A percentile compares a stretch with the other conserved stretches of the same genome.
These are phyloP conservation scores for Coemansia sp. DNA, from an alignment of 192 early-diverging fungal species.

Conservation along the genomic window DNA sequence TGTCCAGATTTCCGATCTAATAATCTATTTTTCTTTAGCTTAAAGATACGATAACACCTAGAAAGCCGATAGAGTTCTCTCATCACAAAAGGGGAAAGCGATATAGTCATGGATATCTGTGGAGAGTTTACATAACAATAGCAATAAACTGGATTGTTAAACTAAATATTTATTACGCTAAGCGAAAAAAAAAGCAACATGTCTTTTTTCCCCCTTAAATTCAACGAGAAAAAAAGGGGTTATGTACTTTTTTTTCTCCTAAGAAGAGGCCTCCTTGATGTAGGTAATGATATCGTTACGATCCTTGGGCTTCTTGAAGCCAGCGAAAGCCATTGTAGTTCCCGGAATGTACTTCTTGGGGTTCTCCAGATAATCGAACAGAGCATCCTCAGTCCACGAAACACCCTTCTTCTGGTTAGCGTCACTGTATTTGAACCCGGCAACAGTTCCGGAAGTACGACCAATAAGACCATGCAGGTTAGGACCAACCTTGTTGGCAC, in stretches of 20 bases:
- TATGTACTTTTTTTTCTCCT: not conserved
- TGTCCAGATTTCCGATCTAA: too few species aligned
- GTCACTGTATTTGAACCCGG: slow-evolving; percentile 89
- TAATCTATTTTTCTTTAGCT: too few species aligned
- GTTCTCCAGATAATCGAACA: slow-evolving; percentile 97
- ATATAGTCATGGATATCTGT: too few species aligned
- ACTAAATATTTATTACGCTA: too few species aligned
- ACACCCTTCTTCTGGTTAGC: slow-evolving; percentile 88
- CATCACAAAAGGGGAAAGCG: too few species aligned
- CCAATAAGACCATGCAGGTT: slow-evolving; percentile 93
- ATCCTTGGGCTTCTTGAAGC: slow-evolving; percentile 68
- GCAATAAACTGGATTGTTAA: too few species aligned
- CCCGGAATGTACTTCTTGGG: slow-evolving; percentile 96
- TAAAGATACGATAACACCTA: too few species aligned
- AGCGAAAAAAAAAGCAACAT: too few species aligned
- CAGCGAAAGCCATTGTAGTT: slow-evolving; percentile 98
- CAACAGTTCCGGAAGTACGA: slow-evolving; percentile 80
- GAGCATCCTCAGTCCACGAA: slow-evolving; percentile 83
- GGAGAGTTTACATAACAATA: too few species aligned
- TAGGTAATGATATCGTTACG: slow-evolving; percentile 88
- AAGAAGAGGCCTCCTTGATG: slow-evolving; percentile 70
- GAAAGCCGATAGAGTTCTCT: too few species aligned
- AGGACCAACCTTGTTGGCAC: slow-evolving; percentile 92
- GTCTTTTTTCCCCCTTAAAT: too few species aligned
- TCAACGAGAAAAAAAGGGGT: not conserved